Base-by-base conservation (phyloP, 2,329 filamentous ascomycete species). In the Cryphonectria carpinicola region DNA sequence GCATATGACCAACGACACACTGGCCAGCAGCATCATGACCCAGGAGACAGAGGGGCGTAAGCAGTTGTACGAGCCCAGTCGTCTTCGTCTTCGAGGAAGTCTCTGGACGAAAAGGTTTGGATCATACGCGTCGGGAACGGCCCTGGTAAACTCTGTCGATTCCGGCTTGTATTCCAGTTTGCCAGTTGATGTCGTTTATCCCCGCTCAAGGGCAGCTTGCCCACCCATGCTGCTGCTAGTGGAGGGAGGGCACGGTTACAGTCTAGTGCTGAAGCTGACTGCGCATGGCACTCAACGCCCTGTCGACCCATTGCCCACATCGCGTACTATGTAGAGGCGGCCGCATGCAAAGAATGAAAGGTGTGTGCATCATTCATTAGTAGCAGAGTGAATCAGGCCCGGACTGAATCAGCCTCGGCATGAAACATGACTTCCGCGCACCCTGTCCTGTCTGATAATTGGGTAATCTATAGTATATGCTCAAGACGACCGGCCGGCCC, bases 81-180 rank as follows among this genome's bases (percentile, higher is more conserved):
- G 62, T 70, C 58, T 62, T 70, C 54, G 56, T 70, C 58, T 62
- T 70, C 46, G 49, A 65, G 65, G 54, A 62, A 32, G 43, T 32
- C 54, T 61, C 49, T 65, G n/a, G 61, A 32, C 52, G 46, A 58
- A n/a, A 49, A 64, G 37, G 39, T 35, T 69, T 67, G 68, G 58
- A 65, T 63, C 70, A 72, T 58, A 62, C 39, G 35, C 69, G 65
- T 39, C 66, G 65, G 58, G 46, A 58, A 54, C 56, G 46, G 63
- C 68, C 66, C 61, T 41, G 32, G 66, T 32, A 65, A 54, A 62
- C 61, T 65, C 22, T 52, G 37, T 58, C 71, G 37, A 67, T 67
- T 46, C 70, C 70, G 70, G 71, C 58, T 70, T 68, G 67, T 52
- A 32, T 72, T 73, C 71, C 71, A 73, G 71, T 73, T 73, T 66